Base-by-base conservation (phyloP, 306 rosid species). In the Lupinus albus region DNA sequence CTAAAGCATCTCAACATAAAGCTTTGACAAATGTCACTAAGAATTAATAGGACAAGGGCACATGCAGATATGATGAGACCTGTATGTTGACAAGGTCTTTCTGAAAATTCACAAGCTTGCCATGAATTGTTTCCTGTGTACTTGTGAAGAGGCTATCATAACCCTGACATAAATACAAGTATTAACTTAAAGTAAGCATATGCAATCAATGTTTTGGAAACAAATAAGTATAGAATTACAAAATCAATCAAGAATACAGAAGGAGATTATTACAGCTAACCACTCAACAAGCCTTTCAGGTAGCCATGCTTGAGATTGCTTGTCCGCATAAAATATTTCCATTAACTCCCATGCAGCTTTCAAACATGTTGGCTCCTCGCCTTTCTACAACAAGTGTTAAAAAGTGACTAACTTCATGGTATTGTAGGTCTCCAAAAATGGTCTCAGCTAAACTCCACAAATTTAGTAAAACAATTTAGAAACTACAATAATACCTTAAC, bases 331-430 rank as follows among this genome's bases (percentile, higher is more conserved):
- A 80, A 92, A 92, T 72, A 92, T 84, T 80, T 86, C 93, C 89
- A 92, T 77, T 78, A 89, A 73, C 84, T 92, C 89, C 98, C 98
- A 92, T 4, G 96, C 98, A 50, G 96, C 96, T 84, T 89, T 89
- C 83, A 87, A 73, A 68, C 84, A 80, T 33, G 91, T 86, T 13
- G 95, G 91, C 82, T 81, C 84, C 81, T 87, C 88, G 59, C 65
- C 79, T 70, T 54, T 86, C 98, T 92, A 80, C 66, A 84, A 9
- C 66, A 70, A 41, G 73, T 45, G 7, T 67, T 47, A 41, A n/a
- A 64, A 68, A 36, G 12, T 9, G 9, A 66, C 39, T 17, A 67
- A 35, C 32, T 73, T 36, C 7, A 7, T 1, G n/a, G 3, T 47
- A 45, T 42, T 65, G 11, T 21, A 66, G 56, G 20, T 64, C 70